A percentile compares a stretch with the other conserved stretches of the same genome.
phyloP scores from a whole-genome alignment of 768 basidiomycete species.

The Crucibulum laeve region DNA sequence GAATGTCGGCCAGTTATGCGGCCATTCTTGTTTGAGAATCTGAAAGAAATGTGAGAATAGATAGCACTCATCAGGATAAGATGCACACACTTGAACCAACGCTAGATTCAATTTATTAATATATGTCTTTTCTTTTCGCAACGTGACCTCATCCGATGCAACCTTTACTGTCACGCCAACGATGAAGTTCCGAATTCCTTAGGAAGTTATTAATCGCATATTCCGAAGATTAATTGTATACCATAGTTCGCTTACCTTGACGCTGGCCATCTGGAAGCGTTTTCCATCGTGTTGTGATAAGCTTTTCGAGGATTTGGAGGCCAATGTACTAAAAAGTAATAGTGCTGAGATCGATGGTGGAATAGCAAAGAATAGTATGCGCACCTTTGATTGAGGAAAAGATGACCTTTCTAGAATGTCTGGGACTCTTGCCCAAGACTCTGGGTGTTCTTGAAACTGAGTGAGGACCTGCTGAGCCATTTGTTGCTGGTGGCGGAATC shows the following conservation, averaged over 20 bases:
- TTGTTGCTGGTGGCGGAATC: constrained; percentile 67
- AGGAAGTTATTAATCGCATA: not conserved
- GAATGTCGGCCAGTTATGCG: constrained; percentile 97
- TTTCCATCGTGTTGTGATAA: constrained; percentile 95
- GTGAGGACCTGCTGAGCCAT: constrained; percentile 91
- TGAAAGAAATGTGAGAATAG: constrained; percentile 27
- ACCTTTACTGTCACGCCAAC: constrained; percentile 91
- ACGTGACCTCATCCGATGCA: constrained; percentile 82
- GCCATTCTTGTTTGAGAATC: constrained; percentile 99
- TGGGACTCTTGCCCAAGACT: constrained; percentile 96
- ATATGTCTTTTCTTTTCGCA: constrained; percentile 92
- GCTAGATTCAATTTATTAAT: constrained; percentile 96
- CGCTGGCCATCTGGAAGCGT: constrained; percentile 91
- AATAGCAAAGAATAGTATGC: constrained; percentile 3
- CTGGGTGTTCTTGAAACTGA: constrained; percentile 93
- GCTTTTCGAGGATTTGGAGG: constrained; percentile 92
- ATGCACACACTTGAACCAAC: constrained; percentile 74
- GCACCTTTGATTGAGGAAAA: constrained; percentile 84
- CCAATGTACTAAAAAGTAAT: constrained; percentile 75
- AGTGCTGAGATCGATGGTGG: constrained; percentile 7
- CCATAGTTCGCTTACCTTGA: constrained; percentile 54
- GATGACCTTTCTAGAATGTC: constrained; percentile 83
- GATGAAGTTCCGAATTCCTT: constrained; percentile 95
- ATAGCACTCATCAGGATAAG: not conserved
- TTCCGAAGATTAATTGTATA: not conserved